A percentile compares a stretch with the other conserved stretches of the same genome.
Conservation (phyloP, 495 filamentous ascomycete species). For the Talaromyces liani region DNA sequence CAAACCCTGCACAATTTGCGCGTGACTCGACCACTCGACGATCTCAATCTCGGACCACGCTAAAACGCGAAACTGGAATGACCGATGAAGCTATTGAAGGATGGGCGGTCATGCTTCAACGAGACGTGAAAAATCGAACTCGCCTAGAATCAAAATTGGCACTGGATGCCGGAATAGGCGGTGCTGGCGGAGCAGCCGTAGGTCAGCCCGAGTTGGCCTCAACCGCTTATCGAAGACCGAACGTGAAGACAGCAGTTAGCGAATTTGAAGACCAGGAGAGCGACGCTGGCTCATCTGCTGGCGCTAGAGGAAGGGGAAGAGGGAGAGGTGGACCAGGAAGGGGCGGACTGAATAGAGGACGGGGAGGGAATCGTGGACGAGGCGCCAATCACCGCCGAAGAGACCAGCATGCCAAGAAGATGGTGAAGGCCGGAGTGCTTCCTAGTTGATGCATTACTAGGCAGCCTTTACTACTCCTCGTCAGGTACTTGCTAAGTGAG, state of each 20-base stretch:
- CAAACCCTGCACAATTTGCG: conserved; percentile 54
- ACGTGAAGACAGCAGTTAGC: conserved; percentile 11
- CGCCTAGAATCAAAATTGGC: conserved; percentile 61
- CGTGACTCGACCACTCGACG: conserved; percentile 63
- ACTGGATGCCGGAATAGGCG: conserved; percentile 40
- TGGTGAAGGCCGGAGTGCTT: conserved; percentile 55
- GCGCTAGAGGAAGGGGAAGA: conserved; percentile 9
- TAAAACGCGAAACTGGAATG: conserved; percentile 76
- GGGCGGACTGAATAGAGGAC: conserved; percentile 43
- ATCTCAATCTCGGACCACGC: conserved; percentile 46
- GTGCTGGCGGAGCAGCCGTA: conserved; percentile 17
- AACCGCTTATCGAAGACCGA: conserved; percentile 48
- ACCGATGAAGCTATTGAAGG: conserved; percentile 94
- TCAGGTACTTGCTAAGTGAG: background rate
- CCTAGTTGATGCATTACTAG: conserved; percentile 28
- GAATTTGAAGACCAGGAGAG: conserved; percentile 30
- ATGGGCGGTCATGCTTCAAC: conserved; percentile 76
- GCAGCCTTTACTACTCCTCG: background rate
- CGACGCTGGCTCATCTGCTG: conserved; percentile 19
- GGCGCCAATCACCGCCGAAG: conserved; percentile 71
- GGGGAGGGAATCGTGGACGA: conserved; percentile 38
- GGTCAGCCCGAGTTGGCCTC: conserved; percentile 50
- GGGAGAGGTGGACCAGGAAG: conserved; percentile 38
- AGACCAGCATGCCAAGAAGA: conserved; percentile 70
- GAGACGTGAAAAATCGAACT: conserved; percentile 59